Percentiles rank a stretch among this genome's conserved stretches.
Evolutionary conservation across 108 stramenopile species (phyloP).

Genomic region (Aurantiochytrium sp.): DNA sequence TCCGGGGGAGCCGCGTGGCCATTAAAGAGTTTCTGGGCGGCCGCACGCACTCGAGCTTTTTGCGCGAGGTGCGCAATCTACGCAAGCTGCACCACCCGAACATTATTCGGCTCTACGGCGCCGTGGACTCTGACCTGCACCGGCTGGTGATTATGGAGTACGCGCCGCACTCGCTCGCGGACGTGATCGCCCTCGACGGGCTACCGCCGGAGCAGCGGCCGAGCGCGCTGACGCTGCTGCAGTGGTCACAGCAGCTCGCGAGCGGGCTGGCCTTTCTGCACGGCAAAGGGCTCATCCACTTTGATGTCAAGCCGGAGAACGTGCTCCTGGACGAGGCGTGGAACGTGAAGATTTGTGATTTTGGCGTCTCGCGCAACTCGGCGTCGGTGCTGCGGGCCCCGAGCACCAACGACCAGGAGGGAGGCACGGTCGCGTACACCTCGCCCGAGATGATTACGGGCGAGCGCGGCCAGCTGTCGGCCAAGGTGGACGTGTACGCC

Average conservation of each 20-base stretch:
- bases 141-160: conserved; percentile 13
- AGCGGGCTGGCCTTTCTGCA: neutral
- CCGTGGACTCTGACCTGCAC: neutral
- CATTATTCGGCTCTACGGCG: neutral
- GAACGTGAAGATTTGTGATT: conserved; percentile 13
- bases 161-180: neutral
- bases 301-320: neutral
- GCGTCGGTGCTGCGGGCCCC: neutral
- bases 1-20: neutral
- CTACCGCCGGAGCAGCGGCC: neutral
- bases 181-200: neutral
- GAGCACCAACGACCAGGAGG: neutral
- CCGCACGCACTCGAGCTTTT: neutral
- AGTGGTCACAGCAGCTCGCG: neutral
- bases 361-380: neutral
- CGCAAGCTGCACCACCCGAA: neutral
- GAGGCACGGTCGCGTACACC: neutral
- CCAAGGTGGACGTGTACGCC: conserved; percentile 10
- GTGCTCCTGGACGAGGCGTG: neutral
- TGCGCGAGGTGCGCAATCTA: neutral
- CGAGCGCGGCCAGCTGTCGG: neutral
- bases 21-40: neutral
- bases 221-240: neutral
- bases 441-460: neutral
- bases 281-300: neutral